These are phyloP conservation scores for Odontarrhena argentea DNA, from an alignment of 345 rosid species.

Conservation along the genomic window DNA sequence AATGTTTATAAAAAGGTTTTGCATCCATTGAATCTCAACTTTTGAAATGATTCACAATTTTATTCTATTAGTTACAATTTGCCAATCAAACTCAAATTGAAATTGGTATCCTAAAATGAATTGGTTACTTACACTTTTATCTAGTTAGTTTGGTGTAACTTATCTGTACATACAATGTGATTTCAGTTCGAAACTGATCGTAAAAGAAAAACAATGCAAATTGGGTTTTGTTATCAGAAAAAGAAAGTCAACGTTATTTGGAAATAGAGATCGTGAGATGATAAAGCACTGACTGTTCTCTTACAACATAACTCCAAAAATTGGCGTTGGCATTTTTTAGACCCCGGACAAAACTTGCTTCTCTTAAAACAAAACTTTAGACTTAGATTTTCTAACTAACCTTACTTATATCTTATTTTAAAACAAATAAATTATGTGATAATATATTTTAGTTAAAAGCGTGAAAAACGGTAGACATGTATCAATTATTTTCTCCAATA, in stretches of 20 bases:
- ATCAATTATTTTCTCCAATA: no score
- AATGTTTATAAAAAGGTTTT: no score
- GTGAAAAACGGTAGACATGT: no score
- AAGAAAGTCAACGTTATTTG: slow-evolving; percentile 2
- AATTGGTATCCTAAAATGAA: slow-evolving; percentile 17
- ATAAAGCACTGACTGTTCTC: slow-evolving; percentile 17
- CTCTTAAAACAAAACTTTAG: background rate
- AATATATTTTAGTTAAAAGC: no score
- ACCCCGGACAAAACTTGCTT: slow-evolving; percentile 18
- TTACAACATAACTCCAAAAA: slow-evolving; percentile 25
- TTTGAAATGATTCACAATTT: background rate
- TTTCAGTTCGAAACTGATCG: background rate
- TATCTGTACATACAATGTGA: background rate
- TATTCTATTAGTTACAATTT: background rate
- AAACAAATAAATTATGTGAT: background rate
- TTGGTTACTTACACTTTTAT: slow-evolving; percentile 1
- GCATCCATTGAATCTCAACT: no score
- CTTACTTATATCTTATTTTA: background rate
- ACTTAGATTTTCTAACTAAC: slow-evolving; percentile 23
- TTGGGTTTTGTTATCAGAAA: background rate
- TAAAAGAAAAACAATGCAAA: background rate
- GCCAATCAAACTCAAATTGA: slow-evolving; percentile 14
- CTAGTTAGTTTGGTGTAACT: background rate
- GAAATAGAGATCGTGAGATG: slow-evolving; percentile 7
- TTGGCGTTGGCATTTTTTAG: background rate